phyloP scores from a whole-genome alignment of 2,329 filamentous ascomycete species.

The Xylaria hypoxylon region DNA sequence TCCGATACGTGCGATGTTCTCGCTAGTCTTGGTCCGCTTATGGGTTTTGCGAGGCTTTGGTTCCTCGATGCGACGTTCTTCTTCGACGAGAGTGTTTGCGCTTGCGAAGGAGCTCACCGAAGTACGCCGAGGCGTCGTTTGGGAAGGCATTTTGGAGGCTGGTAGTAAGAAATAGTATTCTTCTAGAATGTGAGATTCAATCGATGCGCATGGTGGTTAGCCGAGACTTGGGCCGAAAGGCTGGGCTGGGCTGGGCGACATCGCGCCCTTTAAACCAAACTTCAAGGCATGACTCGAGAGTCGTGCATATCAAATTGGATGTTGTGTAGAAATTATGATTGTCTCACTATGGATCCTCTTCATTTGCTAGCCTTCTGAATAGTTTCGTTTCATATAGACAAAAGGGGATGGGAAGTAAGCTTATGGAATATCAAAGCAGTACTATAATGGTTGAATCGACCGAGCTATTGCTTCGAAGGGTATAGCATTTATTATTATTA shows the following conservation, averaged over 20 bases:
- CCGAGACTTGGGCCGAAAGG: background rate
- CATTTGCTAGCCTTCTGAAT: slow-evolving; percentile 15
- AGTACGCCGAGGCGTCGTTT: slow-evolving; percentile 8
- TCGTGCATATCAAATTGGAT: background rate
- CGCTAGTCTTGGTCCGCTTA: slow-evolving; percentile 29
- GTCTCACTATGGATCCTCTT: slow-evolving; percentile 20
- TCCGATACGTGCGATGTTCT: slow-evolving; percentile 27
- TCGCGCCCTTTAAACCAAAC: slow-evolving; percentile 23
- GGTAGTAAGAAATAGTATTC: background rate
- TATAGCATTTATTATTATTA: slow-evolving; percentile 26
- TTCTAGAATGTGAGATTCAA: background rate
- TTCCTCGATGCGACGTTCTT: slow-evolving; percentile 6
- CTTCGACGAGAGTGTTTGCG: slow-evolving; percentile 30
- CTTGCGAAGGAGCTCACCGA: slow-evolving; percentile 30
- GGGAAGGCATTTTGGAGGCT: slow-evolving; percentile 9
- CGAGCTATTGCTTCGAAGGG: slow-evolving; percentile 1
- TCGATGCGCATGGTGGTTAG: background rate
- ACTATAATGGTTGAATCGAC: slow-evolving; percentile 5
- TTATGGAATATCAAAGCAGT: slow-evolving; percentile 20
- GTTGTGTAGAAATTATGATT: slow-evolving; percentile 5
- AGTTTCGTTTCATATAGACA: slow-evolving; percentile 15
- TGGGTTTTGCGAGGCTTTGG: slow-evolving; percentile 22
- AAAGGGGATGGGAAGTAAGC: slow-evolving; percentile 28
- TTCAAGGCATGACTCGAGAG: background rate
- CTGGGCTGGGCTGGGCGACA: slow-evolving; percentile 4